Conservation (phyloP, 805 yeast genomes). For the Teunomyces lycoperdinae region DNA sequence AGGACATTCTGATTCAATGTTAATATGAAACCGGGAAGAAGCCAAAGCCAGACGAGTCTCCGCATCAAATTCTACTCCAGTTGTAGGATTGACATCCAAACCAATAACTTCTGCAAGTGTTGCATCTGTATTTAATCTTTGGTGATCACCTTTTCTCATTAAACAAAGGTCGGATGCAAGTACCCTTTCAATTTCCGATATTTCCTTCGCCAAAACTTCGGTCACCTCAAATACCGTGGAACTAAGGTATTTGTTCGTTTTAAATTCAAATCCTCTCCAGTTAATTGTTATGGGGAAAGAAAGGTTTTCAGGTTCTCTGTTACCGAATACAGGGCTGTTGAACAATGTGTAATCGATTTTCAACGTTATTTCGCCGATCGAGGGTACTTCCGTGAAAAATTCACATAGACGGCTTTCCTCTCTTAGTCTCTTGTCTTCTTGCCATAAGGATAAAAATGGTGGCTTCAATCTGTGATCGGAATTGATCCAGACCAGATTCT, state of each 20-base stretch:
- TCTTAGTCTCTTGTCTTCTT: conserved; percentile 8
- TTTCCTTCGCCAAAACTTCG: conserved; percentile 14
- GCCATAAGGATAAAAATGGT: conserved; percentile 15
- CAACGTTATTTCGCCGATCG: conserved; percentile 10
- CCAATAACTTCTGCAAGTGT: conserved; percentile 12
- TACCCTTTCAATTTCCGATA: neutral
- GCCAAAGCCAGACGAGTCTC: neutral
- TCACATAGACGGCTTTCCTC: conserved; percentile 14
- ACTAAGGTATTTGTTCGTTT: conserved; percentile 16
- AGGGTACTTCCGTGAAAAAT: conserved; percentile 10
- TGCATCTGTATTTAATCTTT: conserved; percentile 5
- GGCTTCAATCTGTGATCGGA: conserved; percentile 27
- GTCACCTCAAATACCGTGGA: conserved; percentile 19
- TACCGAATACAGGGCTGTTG: conserved; percentile 17
- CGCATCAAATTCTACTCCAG: conserved; percentile 11
- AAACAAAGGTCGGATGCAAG: neutral
- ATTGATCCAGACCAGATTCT: conserved; percentile 27
- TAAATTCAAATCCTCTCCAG: conserved; percentile 10
- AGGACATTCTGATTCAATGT: conserved; percentile 14
- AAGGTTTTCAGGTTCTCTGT: conserved; percentile 22
- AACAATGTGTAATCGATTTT: conserved; percentile 24
- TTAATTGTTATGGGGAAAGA: conserved; percentile 20
- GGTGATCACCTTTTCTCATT: neutral
- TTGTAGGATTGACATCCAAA: conserved; percentile 29
- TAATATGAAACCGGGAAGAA: conserved; percentile 12